Evolutionary conservation across 2,329 filamentous ascomycete species (phyloP), one percentile per base, ranked within the genome.

Genomic region (Arthrobotrys sinensis): DNA sequence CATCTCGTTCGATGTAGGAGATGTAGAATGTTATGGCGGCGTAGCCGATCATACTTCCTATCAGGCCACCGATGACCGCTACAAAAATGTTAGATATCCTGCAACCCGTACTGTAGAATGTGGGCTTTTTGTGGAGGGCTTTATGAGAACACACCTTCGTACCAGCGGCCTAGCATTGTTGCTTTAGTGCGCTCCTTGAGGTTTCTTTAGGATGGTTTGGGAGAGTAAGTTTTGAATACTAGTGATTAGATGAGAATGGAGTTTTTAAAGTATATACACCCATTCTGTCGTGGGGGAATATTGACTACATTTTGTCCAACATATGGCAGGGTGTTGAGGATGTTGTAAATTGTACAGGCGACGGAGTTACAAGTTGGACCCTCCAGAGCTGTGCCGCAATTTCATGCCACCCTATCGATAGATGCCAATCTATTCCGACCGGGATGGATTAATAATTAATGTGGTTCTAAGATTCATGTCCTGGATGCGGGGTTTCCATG

Each of bases 1-100:
- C 43, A 4, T 66, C 14, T 5, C n/a, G 7, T n/a, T 69, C 32
- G 32, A 48, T 16, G 7, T 38, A 55, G 53, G 34, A 63, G 19
- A 64, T 12, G 46, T 40, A 65, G 45, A 24, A 63, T 38, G 57
- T 52, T 11, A 65, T 16, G 12, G 38, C 57, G 38, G 68, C n/a
- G 28, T 43, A 64, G 11, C 72, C 57, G 12, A 69, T 45, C 19
- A 76, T 19, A 28, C 72, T 64, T 46, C 64, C 72, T 60, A 69
- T 64, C 8, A 76, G 14, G 34, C 72, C 48, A 7, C 64, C 55
- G 45, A 76, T 24, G 40, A 76, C n/a, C 46, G 65, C 72, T 76
- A 45, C 19, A 6, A 55, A 53, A 57, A 48, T 32, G 32, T 71
- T 53, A 71, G 52, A 63, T 40, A n/a, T 21, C 36, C 16, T 55